Evolutionary conservation across 345 rosid species (phyloP).

Genomic region (Citrus inodora): DNA sequence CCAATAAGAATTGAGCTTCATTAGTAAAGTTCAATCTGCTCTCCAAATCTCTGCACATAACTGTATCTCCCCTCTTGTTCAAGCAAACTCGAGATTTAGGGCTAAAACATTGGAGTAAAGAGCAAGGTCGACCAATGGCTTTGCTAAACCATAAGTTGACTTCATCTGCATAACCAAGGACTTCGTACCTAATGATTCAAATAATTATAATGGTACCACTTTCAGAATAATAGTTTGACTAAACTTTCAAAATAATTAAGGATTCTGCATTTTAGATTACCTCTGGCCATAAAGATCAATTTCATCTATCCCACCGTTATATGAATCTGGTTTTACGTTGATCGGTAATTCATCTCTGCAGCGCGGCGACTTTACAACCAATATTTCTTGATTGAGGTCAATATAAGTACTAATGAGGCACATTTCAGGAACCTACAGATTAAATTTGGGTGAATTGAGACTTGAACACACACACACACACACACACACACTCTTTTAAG

Average conservation of each 20-base stretch:
- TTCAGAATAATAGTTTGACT: neutral
- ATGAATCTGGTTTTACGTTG: constrained; percentile 42
- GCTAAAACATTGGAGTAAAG: constrained; percentile 45
- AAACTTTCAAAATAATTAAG: neutral
- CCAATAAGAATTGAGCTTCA: constrained; percentile 85
- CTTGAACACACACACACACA: neutral
- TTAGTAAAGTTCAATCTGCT: constrained; percentile 70
- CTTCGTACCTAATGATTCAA: constrained; percentile 49
- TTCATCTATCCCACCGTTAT: constrained; percentile 38
- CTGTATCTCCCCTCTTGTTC: constrained; percentile 36
- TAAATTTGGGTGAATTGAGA: constrained; percentile 16
- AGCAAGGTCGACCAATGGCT: constrained; percentile 75
- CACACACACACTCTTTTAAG: neutral
- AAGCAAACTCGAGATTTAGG: constrained; percentile 30
- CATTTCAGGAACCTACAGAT: constrained; percentile 84
- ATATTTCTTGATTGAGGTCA: constrained; percentile 52
- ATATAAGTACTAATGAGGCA: constrained; percentile 63
- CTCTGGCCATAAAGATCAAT: constrained; percentile 42
- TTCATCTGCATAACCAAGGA: constrained; percentile 42
- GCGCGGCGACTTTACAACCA: constrained; percentile 57
- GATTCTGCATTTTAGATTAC: constrained; percentile 23
- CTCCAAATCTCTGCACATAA: constrained; percentile 59
- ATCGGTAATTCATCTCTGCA: constrained; percentile 63
- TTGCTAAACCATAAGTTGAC: constrained; percentile 73
- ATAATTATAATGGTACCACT: neutral